A percentile compares a stretch with the other conserved stretches of the same genome.
These are phyloP conservation scores for Ustilago esculenta DNA, from an alignment of 1,284 basidiomycete species.

Conservation along the genomic window DNA sequence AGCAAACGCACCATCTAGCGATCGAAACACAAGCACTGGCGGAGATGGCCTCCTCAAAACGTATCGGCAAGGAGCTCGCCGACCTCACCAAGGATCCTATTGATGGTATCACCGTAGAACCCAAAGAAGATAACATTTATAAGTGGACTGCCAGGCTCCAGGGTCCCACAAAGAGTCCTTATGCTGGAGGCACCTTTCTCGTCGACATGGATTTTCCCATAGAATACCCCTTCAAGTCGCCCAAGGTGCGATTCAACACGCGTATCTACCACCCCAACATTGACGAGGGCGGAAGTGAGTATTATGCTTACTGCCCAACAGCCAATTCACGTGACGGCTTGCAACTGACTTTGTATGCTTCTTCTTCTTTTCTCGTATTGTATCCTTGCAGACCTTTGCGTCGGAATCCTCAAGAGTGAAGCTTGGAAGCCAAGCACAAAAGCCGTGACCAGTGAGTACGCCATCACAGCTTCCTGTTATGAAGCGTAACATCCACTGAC, in stretches of 20 bases:
- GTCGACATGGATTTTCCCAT: conserved; percentile 65
- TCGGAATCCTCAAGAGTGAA: conserved; percentile 65
- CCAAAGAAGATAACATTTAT: conserved; percentile 59
- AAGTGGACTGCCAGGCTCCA: conserved; percentile 55
- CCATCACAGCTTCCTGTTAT: too few relatives aligned
- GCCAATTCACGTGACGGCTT: too few relatives aligned
- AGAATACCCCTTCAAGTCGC: conserved; percentile 67
- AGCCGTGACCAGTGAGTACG: conserved; percentile 60
- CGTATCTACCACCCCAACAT: conserved; percentile 67
- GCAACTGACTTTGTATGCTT: neutral
- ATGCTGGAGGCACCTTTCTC: conserved; percentile 62
- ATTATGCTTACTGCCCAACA: too few relatives aligned
- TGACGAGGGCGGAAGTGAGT: conserved; percentile 63
- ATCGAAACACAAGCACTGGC: neutral
- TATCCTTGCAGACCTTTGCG: conserved; percentile 46
- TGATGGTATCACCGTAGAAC: conserved; percentile 51
- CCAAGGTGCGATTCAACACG: conserved; percentile 61
- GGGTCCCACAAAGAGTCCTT: conserved; percentile 53
- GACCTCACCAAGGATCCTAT: conserved; percentile 55
- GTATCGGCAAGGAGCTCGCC: conserved; percentile 53
- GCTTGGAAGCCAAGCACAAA: conserved; percentile 67
- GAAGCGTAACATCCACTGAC: neutral
- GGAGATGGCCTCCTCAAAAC: conserved; percentile 43
- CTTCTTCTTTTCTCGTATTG: neutral
- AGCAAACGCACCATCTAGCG: conserved; percentile 3